phyloP scores from a whole-genome alignment of 2,329 filamentous ascomycete genomes.

The Pezicula radicicola region DNA sequence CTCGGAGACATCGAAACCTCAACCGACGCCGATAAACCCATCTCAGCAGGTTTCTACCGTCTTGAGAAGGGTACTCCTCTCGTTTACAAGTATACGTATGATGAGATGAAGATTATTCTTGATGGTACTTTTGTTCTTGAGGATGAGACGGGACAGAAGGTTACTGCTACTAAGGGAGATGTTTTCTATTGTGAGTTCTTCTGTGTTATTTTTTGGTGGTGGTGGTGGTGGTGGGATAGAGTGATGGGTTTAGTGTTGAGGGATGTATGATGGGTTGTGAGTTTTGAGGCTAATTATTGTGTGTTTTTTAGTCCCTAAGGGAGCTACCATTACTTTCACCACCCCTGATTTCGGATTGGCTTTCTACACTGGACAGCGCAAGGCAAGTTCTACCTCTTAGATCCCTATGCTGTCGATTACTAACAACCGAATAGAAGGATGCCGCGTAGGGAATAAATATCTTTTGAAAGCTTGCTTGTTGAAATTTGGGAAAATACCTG shows the following conservation, averaged over 20 bases:
- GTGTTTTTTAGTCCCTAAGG: conserved; percentile 25
- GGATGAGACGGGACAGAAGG: conserved; percentile 55
- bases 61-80: conserved; percentile 60
- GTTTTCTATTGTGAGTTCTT: conserved; percentile 50
- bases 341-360: conserved; percentile 29
- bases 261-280: neutral
- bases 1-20: conserved; percentile 52
- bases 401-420: neutral
- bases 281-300: conserved; percentile 6
- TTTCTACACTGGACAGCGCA: conserved; percentile 31
- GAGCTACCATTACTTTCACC: conserved; percentile 30
- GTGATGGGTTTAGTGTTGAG: too few species aligned
- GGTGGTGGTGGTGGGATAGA: neutral
- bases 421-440: conserved; percentile 6
- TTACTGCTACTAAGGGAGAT: conserved; percentile 56
- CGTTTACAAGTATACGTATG: conserved; percentile 61
- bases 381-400: conserved; percentile 15
- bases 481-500: too few species aligned
- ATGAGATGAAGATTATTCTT: conserved; percentile 67
- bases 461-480: too few species aligned
- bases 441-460: conserved; percentile 4
- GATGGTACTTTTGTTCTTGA: conserved; percentile 59
- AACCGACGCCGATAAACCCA: conserved; percentile 47
- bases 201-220: neutral
- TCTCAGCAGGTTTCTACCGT: conserved; percentile 58